These are phyloP conservation scores for Amanita thiersii DNA, from an alignment of 768 basidiomycete species.

Conservation along the genomic window DNA sequence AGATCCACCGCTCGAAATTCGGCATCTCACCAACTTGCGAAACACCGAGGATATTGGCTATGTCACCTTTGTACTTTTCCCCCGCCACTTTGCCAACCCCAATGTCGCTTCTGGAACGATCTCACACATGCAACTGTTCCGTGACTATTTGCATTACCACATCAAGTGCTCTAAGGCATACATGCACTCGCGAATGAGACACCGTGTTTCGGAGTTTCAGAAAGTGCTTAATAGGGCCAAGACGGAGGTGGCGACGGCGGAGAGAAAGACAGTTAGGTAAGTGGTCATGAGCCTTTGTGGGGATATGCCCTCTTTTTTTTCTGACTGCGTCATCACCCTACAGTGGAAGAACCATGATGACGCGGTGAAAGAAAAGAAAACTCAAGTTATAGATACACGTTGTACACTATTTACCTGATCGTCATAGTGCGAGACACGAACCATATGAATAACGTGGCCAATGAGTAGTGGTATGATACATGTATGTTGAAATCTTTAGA, in stretches of 20 bases:
- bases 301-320: slow-evolving; percentile 8
- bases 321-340: slow-evolving; percentile 6
- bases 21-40: slow-evolving; percentile 74
- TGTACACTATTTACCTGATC: slow-evolving; percentile 3
- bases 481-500: no score
- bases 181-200: slow-evolving; percentile 96
- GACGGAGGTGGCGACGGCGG: slow-evolving; percentile 74
- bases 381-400: no score
- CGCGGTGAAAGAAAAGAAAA: slow-evolving; percentile 28
- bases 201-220: slow-evolving; percentile 91
- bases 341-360: slow-evolving; percentile 52
- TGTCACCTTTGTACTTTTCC: slow-evolving; percentile 96
- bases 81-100: slow-evolving; percentile 83
- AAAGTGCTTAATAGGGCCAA: slow-evolving; percentile 95
- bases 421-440: no score
- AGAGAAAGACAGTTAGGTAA: slow-evolving; percentile 88
- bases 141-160: slow-evolving; percentile 98
- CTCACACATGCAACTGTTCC: slow-evolving; percentile 93
- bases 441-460: no score
- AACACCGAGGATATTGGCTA: slow-evolving; percentile 88
- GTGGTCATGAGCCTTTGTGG: slow-evolving; percentile 16
- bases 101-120: slow-evolving; percentile 69
- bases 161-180: slow-evolving; percentile 99
- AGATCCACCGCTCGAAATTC: slow-evolving; percentile 94
- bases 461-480: neutral